Percentiles rank a stretch among this genome's conserved stretches.
Evolutionary conservation across 805 yeast genomes (phyloP).

Genomic region (Candida ovalis): DNA sequence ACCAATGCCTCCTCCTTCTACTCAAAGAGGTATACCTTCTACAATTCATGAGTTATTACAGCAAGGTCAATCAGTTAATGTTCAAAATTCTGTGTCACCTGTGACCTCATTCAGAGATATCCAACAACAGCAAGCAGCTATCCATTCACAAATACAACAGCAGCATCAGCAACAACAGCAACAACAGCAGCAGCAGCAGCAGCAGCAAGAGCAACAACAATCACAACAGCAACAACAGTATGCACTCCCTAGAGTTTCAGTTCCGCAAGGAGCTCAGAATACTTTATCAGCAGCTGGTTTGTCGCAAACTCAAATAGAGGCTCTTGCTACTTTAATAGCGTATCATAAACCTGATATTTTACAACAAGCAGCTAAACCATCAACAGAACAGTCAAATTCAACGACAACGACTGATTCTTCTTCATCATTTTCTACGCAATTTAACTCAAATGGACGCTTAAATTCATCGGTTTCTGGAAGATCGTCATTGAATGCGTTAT

Average conservation of each 20-base stretch:
- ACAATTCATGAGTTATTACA: conserved; percentile 29
- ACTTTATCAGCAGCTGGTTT: conserved; percentile 66
- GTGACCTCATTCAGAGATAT: neutral
- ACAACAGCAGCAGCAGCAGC: neutral
- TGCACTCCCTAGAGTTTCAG: conserved; percentile 52
- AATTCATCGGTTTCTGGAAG: conserved; percentile 7
- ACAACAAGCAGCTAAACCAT: conserved; percentile 1
- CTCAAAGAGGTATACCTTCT: conserved; percentile 17
- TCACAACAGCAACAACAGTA: neutral
- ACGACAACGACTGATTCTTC: conserved; percentile 2
- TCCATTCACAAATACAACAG: conserved; percentile 26
- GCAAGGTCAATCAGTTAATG: neutral
- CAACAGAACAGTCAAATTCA: neutral
- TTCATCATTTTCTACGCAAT: neutral
- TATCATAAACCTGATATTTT: conserved; percentile 43
- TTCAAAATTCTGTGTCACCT: neutral
- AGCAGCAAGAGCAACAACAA: conserved; percentile 8
- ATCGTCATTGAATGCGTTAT: conserved; percentile 4
- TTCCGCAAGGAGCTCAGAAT: conserved; percentile 69
- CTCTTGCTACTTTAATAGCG: conserved; percentile 68
- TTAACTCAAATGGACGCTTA: neutral
- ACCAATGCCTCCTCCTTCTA: conserved; percentile 1
- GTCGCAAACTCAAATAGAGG: conserved; percentile 64
- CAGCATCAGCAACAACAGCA: neutral
- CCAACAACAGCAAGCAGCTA: conserved; percentile 32